These are phyloP conservation scores for Kuraishia borneana DNA, from an alignment of 805 yeast genomes.

Conservation along the genomic window DNA sequence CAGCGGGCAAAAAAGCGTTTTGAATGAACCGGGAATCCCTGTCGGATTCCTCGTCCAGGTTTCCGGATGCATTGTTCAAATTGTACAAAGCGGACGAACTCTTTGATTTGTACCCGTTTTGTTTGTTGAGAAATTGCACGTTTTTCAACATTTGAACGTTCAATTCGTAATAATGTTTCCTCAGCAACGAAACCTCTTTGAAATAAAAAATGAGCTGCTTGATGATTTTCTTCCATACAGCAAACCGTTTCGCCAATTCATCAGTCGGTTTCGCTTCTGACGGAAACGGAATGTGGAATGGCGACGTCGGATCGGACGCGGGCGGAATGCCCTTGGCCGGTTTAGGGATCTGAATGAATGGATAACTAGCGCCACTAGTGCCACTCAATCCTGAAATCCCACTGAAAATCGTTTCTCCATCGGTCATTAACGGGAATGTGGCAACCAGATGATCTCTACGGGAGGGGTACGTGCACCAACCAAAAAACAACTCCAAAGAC, in stretches of 20 bases:
- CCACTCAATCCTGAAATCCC: slow-evolving; percentile 3
- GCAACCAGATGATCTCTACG: slow-evolving; percentile 1
- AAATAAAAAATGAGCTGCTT: slow-evolving; percentile 42
- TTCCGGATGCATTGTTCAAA: slow-evolving; percentile 1
- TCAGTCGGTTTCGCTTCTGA: slow-evolving; percentile 30
- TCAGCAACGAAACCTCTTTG: slow-evolving; percentile 37
- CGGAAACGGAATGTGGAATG: slow-evolving; percentile 20
- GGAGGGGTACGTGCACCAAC: too few relatives aligned
- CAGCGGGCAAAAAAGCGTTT: slow-evolving; percentile 28
- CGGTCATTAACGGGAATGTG: background rate
- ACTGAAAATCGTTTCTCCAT: background rate
- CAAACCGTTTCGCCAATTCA: slow-evolving; percentile 39
- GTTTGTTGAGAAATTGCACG: slow-evolving; percentile 27
- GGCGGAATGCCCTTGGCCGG: slow-evolving; percentile 12
- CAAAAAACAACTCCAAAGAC: too few relatives aligned
- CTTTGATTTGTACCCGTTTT: slow-evolving; percentile 3
- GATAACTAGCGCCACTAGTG: slow-evolving; percentile 3
- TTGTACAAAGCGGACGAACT: slow-evolving; percentile 3
- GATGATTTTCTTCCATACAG: slow-evolving; percentile 45
- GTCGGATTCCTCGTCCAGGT: background rate
- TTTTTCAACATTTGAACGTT: slow-evolving; percentile 40
- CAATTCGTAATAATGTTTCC: slow-evolving; percentile 39
- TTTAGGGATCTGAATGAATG: slow-evolving; percentile 9
- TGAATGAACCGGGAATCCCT: slow-evolving; percentile 34
- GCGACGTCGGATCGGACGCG: slow-evolving; percentile 19